Conservation (phyloP, 345 rosid genomes). For the Garcia nutans region DNA sequence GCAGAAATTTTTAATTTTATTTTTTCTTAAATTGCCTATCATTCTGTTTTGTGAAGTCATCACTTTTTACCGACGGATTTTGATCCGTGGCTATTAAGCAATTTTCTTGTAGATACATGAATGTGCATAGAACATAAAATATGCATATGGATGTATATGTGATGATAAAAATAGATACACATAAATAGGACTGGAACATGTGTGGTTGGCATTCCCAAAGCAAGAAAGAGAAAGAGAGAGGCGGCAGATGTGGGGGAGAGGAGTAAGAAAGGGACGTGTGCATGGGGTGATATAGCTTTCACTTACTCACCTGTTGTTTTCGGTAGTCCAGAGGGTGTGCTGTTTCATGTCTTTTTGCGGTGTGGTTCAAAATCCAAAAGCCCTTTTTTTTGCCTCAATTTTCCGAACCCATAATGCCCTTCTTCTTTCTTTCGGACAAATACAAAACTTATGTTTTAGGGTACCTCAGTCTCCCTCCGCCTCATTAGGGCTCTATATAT, state of each 20-base stretch:
- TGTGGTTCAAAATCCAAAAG: conserved; percentile 21
- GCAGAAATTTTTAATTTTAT: too few relatives aligned
- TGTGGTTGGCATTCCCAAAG: conserved; percentile 45
- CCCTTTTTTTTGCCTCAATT: conserved; percentile 28
- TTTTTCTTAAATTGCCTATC: too few relatives aligned
- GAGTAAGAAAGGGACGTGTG: conserved; percentile 52
- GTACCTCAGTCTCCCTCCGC: not conserved
- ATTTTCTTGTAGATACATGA: too few relatives aligned
- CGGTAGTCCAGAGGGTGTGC: conserved; percentile 39
- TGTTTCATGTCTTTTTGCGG: conserved; percentile 17
- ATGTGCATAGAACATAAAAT: not conserved
- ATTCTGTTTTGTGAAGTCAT: too few relatives aligned
- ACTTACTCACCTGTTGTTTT: conserved; percentile 44
- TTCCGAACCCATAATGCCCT: conserved; percentile 38
- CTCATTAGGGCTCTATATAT: conserved; percentile 26
- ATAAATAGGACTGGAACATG: conserved; percentile 16
- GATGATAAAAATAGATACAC: not conserved
- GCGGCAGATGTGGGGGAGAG: conserved; percentile 58
- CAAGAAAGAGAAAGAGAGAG: conserved; percentile 19
- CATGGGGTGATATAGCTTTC: conserved; percentile 50
- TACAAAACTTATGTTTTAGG: not conserved
- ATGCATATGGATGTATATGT: conserved; percentile 11
- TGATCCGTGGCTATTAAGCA: too few relatives aligned
- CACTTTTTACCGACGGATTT: too few relatives aligned
- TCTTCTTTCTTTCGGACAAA: conserved; percentile 37